Conservation (phyloP, 768 basidiomycete species). For the Termitomyces sp. region DNA sequence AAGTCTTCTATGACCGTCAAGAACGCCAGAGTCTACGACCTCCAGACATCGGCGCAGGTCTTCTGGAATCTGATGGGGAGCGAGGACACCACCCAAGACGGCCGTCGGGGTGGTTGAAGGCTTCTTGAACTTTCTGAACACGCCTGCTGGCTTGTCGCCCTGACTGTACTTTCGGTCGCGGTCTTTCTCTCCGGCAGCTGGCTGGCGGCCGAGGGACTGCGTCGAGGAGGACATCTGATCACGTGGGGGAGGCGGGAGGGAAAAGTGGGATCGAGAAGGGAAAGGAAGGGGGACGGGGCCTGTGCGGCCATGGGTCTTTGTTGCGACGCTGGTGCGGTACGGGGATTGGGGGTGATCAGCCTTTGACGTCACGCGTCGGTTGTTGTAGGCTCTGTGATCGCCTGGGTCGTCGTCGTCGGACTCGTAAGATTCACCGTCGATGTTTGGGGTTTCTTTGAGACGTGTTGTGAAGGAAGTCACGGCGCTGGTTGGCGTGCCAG, state of each 20-base stretch:
- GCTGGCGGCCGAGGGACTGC: constrained; percentile 71
- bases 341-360: constrained; percentile 75
- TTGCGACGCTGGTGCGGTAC: constrained; percentile 49
- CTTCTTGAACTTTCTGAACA: constrained; percentile 68
- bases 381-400: constrained; percentile 31
- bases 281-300: constrained; percentile 57
- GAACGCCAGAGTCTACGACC: constrained; percentile 79
- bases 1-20: constrained; percentile 85
- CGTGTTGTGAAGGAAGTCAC: constrained; percentile 30
- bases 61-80: constrained; percentile 80
- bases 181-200: constrained; percentile 41
- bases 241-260: constrained; percentile 63
- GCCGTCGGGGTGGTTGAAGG: constrained; percentile 48
- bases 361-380: constrained; percentile 34
- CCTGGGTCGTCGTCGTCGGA: constrained; percentile 67
- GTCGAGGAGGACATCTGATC: constrained; percentile 56
- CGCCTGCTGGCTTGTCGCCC: constrained; percentile 36
- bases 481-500: constrained; percentile 22
- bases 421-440: constrained; percentile 65
- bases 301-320: constrained; percentile 32
- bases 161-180: constrained; percentile 48
- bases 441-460: constrained; percentile 54
- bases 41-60: constrained; percentile 83
- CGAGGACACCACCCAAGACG: constrained; percentile 48
- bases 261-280: constrained; percentile 75